Conservation (phyloP, 208 protist genomes). For the Herpetomonas muscarum region DNA sequence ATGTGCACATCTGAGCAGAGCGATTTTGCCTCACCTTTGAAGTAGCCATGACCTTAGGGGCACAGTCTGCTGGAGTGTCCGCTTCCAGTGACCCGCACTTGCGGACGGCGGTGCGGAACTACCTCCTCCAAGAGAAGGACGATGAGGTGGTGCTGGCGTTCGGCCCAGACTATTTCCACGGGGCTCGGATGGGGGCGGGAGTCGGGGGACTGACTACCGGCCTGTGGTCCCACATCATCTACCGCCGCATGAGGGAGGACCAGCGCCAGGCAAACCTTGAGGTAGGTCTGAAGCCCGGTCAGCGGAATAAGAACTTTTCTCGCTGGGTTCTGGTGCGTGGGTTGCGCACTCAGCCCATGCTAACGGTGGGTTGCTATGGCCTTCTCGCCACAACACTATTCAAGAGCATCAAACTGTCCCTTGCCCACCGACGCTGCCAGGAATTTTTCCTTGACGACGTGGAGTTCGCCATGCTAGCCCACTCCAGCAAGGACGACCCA, state of each 20-base stretch:
- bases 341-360: conserved; percentile 64
- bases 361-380: conserved; percentile 65
- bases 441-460: conserved; percentile 78
- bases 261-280: conserved; percentile 45
- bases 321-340: conserved; percentile 52
- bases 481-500: conserved; percentile 16
- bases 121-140: conserved; percentile 42
- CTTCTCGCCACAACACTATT: conserved; percentile 49
- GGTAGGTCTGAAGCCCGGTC: conserved; percentile 25
- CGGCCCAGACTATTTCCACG: conserved; percentile 71
- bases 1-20: neutral
- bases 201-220: conserved; percentile 37
- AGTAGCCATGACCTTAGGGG: neutral
- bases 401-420: conserved; percentile 62
- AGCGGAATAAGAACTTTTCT: conserved; percentile 33
- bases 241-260: conserved; percentile 40
- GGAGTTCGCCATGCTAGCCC: conserved; percentile 45
- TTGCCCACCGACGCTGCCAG: conserved; percentile 59
- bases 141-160: conserved; percentile 75
- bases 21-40: neutral
- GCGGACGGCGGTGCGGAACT: conserved; percentile 7
- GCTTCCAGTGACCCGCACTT: neutral
- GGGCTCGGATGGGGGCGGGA: conserved; percentile 47
- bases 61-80: neutral
- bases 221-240: conserved; percentile 27